Conservation (phyloP, 345 rosid genomes). For the Brassica nigra region DNA sequence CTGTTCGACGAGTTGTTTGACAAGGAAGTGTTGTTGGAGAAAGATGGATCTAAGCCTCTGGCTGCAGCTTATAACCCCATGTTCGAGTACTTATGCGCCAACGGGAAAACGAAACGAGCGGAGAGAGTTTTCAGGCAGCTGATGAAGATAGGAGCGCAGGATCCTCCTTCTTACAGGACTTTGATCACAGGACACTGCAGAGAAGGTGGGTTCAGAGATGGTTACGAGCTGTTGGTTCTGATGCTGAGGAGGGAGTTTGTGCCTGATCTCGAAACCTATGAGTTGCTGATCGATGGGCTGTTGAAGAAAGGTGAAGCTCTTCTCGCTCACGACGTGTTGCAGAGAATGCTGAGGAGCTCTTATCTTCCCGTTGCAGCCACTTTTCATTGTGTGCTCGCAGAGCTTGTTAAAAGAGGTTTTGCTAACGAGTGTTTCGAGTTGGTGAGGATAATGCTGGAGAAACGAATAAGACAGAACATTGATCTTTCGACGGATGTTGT, state of each 20-base stretch:
- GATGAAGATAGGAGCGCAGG: slow-evolving; percentile 78
- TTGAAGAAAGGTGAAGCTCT: slow-evolving; percentile 58
- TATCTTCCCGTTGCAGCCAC: slow-evolving; percentile 60
- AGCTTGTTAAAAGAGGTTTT: slow-evolving; percentile 53
- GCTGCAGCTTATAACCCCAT: slow-evolving; percentile 81
- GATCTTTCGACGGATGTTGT: slow-evolving; percentile 60
- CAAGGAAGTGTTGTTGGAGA: slow-evolving; percentile 50
- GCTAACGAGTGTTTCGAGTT: slow-evolving; percentile 58
- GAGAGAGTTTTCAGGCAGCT: slow-evolving; percentile 77
- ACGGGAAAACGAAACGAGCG: slow-evolving; percentile 68
- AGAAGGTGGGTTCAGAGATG: slow-evolving; percentile 64
- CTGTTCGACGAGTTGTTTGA: slow-evolving; percentile 60
- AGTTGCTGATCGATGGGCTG: slow-evolving; percentile 58
- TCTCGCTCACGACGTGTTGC: slow-evolving; percentile 59
- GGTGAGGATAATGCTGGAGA: slow-evolving; percentile 62
- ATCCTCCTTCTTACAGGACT: slow-evolving; percentile 67
- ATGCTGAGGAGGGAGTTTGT: slow-evolving; percentile 71
- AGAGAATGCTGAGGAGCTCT: slow-evolving; percentile 74
- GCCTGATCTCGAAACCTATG: slow-evolving; percentile 66
- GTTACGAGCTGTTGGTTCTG: slow-evolving; percentile 62
- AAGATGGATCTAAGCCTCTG: slow-evolving; percentile 61
- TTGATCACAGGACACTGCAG: slow-evolving; percentile 74
- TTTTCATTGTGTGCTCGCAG: slow-evolving; percentile 60
- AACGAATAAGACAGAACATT: slow-evolving; percentile 54
- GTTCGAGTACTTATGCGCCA: slow-evolving; percentile 67